Conservation (phyloP, 805 yeast genomes). For the Yarrowia sp. region DNA sequence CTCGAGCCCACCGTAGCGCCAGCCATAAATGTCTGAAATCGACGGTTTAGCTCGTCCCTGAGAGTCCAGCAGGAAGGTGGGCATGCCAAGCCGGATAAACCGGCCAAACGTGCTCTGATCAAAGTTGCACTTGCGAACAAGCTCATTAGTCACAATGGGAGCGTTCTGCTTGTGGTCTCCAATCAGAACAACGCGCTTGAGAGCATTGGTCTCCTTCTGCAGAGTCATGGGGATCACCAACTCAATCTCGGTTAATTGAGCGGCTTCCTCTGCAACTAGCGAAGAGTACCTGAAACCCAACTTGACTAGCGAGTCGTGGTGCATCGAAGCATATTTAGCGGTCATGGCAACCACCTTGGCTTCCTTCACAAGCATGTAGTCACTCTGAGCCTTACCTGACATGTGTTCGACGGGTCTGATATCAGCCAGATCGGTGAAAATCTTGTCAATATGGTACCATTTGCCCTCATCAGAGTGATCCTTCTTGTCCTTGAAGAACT, state of each 20-base stretch:
- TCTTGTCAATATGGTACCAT: constrained; percentile 42
- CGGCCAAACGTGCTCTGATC: constrained; percentile 47
- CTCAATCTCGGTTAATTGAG: constrained; percentile 49
- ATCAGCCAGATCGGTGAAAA: constrained; percentile 46
- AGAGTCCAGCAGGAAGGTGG: constrained; percentile 41
- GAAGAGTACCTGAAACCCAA: constrained; percentile 46
- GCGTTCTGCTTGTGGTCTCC: constrained; percentile 50
- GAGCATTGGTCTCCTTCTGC: constrained; percentile 34
- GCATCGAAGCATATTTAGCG: constrained; percentile 42
- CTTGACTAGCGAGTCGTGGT: constrained; percentile 40
- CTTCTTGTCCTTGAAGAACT: constrained; percentile 14
- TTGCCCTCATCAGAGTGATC: constrained; percentile 39
- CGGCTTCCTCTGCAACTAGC: constrained; percentile 51
- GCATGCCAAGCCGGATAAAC: constrained; percentile 45
- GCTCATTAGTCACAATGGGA: constrained; percentile 44
- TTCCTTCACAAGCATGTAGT: constrained; percentile 45
- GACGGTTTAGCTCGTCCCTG: constrained; percentile 47
- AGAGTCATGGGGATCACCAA: constrained; percentile 47
- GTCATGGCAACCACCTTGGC: constrained; percentile 49
- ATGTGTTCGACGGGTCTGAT: constrained; percentile 48
- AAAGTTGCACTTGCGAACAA: constrained; percentile 41
- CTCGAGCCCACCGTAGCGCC: constrained; percentile 43
- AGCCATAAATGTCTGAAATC: constrained; percentile 44
- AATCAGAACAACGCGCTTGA: constrained; percentile 49
- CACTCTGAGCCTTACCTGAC: constrained; percentile 41